phyloP scores from a whole-genome alignment of 768 basidiomycete genomes.

The Pulveroboletus sp. region DNA sequence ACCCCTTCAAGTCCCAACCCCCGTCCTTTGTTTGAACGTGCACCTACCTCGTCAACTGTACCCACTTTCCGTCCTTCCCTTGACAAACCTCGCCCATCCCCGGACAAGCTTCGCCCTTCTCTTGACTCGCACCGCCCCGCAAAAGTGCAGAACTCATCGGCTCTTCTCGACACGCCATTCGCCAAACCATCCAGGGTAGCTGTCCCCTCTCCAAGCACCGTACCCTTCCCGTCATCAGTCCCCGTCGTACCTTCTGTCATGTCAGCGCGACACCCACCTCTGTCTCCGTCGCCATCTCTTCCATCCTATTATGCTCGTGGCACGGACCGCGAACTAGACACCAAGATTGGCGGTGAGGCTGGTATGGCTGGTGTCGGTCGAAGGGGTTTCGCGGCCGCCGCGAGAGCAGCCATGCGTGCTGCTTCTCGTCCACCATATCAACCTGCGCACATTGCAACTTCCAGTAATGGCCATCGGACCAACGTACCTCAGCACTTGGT shows the following conservation, averaged over 20 bases:
- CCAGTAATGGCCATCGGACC: constrained; percentile 21
- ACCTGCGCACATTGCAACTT: background rate
- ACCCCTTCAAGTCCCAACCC: constrained; percentile 6
- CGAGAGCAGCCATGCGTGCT: constrained; percentile 54
- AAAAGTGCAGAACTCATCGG: background rate
- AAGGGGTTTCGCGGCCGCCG: constrained; percentile 73
- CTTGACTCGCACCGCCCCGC: constrained; percentile 7
- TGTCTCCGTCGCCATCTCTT: constrained; percentile 14
- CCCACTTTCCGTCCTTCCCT: constrained; percentile 14
- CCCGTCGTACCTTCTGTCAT: constrained; percentile 2
- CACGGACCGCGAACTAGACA: constrained; percentile 45
- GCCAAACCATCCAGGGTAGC: constrained; percentile 7
- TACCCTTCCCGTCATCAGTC: constrained; percentile 16
- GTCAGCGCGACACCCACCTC: constrained; percentile 18
- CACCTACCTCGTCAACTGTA: constrained; percentile 12
- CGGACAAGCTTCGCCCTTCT: constrained; percentile 16
- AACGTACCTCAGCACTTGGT: constrained; percentile 45
- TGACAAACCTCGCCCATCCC: constrained; percentile 12
- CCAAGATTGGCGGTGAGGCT: constrained; percentile 69
- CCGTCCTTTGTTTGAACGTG: constrained; percentile 16
- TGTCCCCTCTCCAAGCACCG: constrained; percentile 8
- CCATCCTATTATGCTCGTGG: background rate
- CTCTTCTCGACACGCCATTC: background rate
- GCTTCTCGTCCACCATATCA: constrained; percentile 14
- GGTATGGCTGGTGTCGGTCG: constrained; percentile 92